These are phyloP conservation scores for Crepidotus variabilis DNA, from an alignment of 768 basidiomycete species.

Conservation along the genomic window DNA sequence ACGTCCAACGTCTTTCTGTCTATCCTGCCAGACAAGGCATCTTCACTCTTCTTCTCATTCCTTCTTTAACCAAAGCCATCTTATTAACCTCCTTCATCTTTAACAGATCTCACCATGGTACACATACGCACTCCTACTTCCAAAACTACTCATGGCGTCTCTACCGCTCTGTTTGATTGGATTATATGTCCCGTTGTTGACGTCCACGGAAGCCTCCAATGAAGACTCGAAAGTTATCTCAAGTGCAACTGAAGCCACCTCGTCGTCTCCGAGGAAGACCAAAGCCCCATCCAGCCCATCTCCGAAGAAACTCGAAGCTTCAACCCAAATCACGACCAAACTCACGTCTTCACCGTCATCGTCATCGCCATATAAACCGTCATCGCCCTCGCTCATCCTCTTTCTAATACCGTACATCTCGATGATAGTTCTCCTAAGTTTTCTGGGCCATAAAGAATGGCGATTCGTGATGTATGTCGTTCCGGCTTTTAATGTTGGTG, in stretches of 20 bases:
- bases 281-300: neutral
- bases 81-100: no score
- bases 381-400: conserved; percentile 11
- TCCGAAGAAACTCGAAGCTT: neutral
- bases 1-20: no score
- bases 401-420: conserved; percentile 48
- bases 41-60: no score
- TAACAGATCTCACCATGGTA: conserved; percentile 59
- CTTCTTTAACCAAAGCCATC: no score
- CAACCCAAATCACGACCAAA: no score
- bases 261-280: no score
- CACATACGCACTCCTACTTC: conserved; percentile 68
- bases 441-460: conserved; percentile 95
- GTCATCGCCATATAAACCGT: no score
- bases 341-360: no score
- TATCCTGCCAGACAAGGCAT: no score
- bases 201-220: neutral
- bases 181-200: conserved; percentile 11
- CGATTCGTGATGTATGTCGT: conserved; percentile 89
- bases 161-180: conserved; percentile 61
- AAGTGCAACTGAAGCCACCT: no score
- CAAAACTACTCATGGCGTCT: conserved; percentile 70
- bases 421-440: conserved; percentile 66
- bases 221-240: neutral
- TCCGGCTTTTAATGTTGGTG: conserved; percentile 76